Evolutionary conservation across 805 yeast genomes (phyloP).

Genomic region (Metschnikowia chrysomelidarum): DNA sequence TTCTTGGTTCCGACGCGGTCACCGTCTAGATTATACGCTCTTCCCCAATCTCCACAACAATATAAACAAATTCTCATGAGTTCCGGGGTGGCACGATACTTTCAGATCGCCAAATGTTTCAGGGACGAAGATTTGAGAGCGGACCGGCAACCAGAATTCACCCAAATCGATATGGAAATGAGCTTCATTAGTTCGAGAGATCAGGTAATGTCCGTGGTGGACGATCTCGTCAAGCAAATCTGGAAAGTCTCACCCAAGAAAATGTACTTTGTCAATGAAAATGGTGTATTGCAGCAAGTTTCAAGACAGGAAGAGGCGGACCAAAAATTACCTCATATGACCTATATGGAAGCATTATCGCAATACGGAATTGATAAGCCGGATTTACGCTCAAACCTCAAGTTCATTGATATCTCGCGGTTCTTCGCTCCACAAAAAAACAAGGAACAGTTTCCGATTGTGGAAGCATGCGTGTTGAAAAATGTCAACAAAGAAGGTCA

Average conservation of each 20-base stretch:
- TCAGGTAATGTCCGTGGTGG: conserved; percentile 62
- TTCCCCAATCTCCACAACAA: conserved; percentile 98
- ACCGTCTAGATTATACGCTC: conserved; percentile 65
- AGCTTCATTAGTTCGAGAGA: conserved; percentile 69
- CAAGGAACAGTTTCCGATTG: conserved; percentile 54
- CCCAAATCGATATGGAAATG: conserved; percentile 96
- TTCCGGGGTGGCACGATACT: conserved; percentile 82
- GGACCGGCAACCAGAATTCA: conserved; percentile 97
- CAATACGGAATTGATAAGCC: conserved; percentile 93
- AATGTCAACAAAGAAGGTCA: conserved; percentile 37
- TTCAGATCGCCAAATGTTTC: conserved; percentile 90
- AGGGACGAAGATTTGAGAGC: conserved; percentile 94
- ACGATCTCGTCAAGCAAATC: conserved; percentile 48
- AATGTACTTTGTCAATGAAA: conserved; percentile 34
- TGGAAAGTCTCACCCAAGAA: conserved; percentile 53
- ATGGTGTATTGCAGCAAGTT: conserved; percentile 28
- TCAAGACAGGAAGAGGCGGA: neutral
- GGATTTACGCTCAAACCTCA: conserved; percentile 66
- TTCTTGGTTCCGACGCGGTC: conserved; percentile 89
- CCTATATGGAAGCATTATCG: conserved; percentile 67
- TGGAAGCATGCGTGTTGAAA: conserved; percentile 70
- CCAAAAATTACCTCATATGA: conserved; percentile 38
- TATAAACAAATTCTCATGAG: conserved; percentile 95
- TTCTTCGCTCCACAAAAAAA: conserved; percentile 30
- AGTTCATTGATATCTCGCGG: conserved; percentile 48